Evolutionary conservation across 2,329 filamentous ascomycete species (phyloP).

Genomic region (Tolypocladium inflatum): DNA sequence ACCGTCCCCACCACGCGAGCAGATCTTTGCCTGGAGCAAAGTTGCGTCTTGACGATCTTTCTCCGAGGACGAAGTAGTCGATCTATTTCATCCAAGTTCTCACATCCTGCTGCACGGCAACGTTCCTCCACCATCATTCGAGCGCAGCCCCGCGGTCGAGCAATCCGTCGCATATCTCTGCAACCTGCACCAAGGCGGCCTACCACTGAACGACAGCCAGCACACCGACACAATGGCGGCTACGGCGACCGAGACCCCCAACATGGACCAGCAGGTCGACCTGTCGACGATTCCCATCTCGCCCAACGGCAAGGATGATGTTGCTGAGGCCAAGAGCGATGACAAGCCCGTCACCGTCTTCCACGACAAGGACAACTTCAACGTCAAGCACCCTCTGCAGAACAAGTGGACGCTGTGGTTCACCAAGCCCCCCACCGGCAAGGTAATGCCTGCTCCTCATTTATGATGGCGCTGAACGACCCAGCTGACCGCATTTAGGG

Average conservation of each 20-base stretch:
- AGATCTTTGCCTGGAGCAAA: constrained; percentile 31
- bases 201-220: neutral
- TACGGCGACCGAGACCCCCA: constrained; percentile 20
- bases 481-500: constrained; percentile 42
- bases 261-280: constrained; percentile 49
- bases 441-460: constrained; percentile 45
- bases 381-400: constrained; percentile 96
- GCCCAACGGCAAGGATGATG: constrained; percentile 46
- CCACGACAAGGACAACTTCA: constrained; percentile 98
- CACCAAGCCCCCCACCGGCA: constrained; percentile 93
- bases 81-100: constrained; percentile 13
- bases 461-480: neutral
- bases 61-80: constrained; percentile 16
- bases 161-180: constrained; percentile 8
- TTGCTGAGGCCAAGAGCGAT: constrained; percentile 36
- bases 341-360: constrained; percentile 82
- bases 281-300: constrained; percentile 60
- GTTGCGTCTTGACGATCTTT: constrained; percentile 11
- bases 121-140: constrained; percentile 1
- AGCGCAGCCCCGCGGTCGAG: constrained; percentile 10
- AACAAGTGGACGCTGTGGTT: constrained; percentile 99
- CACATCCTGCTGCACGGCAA: constrained; percentile 2
- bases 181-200: neutral
- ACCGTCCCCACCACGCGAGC: constrained; percentile 7
- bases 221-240: constrained; percentile 23